Percentiles rank a stretch among this genome's conserved stretches.
phyloP scores from a whole-genome alignment of 495 filamentous ascomycete genomes.

The Hypoxylon perforatum region DNA sequence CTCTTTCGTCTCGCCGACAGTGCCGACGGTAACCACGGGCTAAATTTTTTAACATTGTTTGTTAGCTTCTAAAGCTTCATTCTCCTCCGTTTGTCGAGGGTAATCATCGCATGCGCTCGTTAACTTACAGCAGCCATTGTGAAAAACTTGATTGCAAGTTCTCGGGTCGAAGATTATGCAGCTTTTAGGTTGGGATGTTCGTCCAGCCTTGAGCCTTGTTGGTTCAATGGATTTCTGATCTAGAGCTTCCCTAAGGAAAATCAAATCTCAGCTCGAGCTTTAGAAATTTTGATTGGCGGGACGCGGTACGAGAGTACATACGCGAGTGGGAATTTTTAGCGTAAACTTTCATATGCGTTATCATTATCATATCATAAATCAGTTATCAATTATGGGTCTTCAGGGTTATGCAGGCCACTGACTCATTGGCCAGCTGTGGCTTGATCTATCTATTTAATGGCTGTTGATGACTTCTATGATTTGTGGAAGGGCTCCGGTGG shows the following conservation, averaged over 20 bases:
- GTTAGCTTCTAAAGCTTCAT: slow-evolving; percentile 23
- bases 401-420: too few species aligned
- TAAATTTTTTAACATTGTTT: slow-evolving; percentile 49
- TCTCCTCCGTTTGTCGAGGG: slow-evolving; percentile 2
- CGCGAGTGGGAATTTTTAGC: background rate
- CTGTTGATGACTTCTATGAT: too few species aligned
- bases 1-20: slow-evolving; percentile 93
- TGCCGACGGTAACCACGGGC: slow-evolving; percentile 93
- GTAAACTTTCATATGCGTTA: background rate
- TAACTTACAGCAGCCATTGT: slow-evolving; percentile 44
- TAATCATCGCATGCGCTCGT: slow-evolving; percentile 6
- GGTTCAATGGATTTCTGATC: slow-evolving; percentile 12
- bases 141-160: slow-evolving; percentile 13
- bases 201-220: slow-evolving; percentile 10
- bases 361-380: too few species aligned
- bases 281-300: slow-evolving; percentile 1
- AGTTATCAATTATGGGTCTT: too few species aligned
- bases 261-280: slow-evolving; percentile 17
- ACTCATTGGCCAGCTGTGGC: too few species aligned
- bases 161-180: slow-evolving; percentile 2
- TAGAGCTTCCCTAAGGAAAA: slow-evolving; percentile 11
- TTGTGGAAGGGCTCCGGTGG: too few species aligned
- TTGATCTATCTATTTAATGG: too few species aligned
- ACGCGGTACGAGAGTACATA: background rate
- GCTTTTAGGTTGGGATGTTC: slow-evolving; percentile 10